Percentiles rank a stretch among this genome's conserved stretches.
Evolutionary conservation across 2,329 filamentous ascomycete species (phyloP).

Genomic region (Cordyceps cicadae): DNA sequence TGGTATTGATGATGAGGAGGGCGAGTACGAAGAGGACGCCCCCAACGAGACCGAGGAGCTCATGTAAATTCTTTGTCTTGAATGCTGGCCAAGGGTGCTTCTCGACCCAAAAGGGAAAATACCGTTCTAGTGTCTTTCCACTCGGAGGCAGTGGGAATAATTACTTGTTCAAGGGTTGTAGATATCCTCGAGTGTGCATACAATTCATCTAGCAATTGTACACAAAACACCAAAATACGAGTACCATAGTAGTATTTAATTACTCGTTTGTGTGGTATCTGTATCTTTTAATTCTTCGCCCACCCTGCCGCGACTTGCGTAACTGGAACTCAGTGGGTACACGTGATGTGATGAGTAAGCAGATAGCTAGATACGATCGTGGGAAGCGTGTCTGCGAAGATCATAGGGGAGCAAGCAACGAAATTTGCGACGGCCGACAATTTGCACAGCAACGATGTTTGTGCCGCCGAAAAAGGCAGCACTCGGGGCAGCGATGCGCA

Average conservation of each 20-base stretch:
- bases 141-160: constrained; percentile 23
- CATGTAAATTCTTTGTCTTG: constrained; percentile 21
- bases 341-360: constrained; percentile 29
- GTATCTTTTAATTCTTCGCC: no score
- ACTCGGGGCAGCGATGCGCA: constrained; percentile 45
- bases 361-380: constrained; percentile 19
- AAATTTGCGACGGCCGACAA: constrained; percentile 7
- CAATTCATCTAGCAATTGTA: constrained; percentile 25
- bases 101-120: not conserved
- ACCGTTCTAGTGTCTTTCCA: constrained; percentile 13
- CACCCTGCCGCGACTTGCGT: not conserved
- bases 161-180: constrained; percentile 27
- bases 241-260: constrained; percentile 23
- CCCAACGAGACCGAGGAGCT: constrained; percentile 61
- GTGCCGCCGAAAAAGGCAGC: constrained; percentile 53
- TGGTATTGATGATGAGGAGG: constrained; percentile 89
- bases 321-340: constrained; percentile 9
- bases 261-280: constrained; percentile 1
- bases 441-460: constrained; percentile 48
- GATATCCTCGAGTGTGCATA: constrained; percentile 32
- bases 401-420: not conserved
- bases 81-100: constrained; percentile 7
- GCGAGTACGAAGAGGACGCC: constrained; percentile 23
- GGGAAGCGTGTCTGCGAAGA: constrained; percentile 1
- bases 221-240: constrained; percentile 22